Evolutionary conservation across 1,139 yeast genomes (phyloP).

Genomic region (Kodamaea sp.): DNA sequence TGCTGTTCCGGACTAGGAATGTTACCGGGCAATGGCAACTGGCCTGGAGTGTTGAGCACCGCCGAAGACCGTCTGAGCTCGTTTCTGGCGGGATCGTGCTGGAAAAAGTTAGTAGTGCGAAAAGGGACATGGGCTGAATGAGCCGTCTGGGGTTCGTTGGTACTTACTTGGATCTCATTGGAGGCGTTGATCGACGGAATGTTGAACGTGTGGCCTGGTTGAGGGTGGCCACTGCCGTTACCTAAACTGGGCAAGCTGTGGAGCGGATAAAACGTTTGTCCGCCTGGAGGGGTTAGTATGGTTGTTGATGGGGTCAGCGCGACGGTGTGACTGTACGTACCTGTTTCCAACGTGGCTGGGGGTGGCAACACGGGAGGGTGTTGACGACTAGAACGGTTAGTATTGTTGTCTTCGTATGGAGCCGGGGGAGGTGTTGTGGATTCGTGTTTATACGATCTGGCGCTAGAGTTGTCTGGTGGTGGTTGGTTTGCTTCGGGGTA

Average conservation of each 20-base stretch:
- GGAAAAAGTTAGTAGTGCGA: conserved; percentile 1
- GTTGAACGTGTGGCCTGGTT: conserved; percentile 43
- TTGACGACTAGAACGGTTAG: conserved; percentile 40
- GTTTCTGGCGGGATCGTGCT: conserved; percentile 25
- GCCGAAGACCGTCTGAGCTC: conserved; percentile 31
- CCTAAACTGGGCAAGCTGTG: conserved; percentile 56
- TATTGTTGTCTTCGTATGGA: conserved; percentile 14
- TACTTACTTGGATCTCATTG: conserved; percentile 34
- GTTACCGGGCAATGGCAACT: conserved; percentile 28
- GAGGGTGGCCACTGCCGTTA: conserved; percentile 39
- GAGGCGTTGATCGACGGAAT: conserved; percentile 48
- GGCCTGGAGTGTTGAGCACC: conserved; percentile 22
- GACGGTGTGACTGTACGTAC: conserved; percentile 26
- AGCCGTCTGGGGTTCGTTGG: too few relatives aligned
- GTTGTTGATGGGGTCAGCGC: conserved; percentile 13
- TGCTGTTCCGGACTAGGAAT: conserved; percentile 16
- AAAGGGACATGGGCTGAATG: too few relatives aligned
- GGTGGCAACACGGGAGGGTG: conserved; percentile 59
- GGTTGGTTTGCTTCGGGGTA: too few relatives aligned
- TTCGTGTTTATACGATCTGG: too few relatives aligned
- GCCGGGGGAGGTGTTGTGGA: too few relatives aligned
- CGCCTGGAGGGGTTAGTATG: conserved; percentile 29
- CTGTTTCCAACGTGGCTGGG: conserved; percentile 54
- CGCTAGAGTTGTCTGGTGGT: too few relatives aligned
- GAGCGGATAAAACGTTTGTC: conserved; percentile 52